A percentile compares a stretch with the other conserved stretches of the same genome.
These are phyloP conservation scores for Tephrocybe sp. DNA, from an alignment of 768 basidiomycete genomes.

Conservation along the genomic window DNA sequence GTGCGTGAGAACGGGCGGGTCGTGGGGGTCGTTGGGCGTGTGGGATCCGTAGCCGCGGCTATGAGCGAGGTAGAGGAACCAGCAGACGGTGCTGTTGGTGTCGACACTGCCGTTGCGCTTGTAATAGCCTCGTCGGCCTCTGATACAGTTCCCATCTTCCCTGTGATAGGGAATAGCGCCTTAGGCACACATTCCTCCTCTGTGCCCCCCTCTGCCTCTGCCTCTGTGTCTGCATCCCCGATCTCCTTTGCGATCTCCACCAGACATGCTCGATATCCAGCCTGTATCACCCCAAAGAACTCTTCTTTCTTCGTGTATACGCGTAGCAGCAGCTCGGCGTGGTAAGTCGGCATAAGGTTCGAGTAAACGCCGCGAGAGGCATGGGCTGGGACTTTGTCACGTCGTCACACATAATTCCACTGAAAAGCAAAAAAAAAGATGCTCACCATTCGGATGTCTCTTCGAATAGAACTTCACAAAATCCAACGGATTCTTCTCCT, in stretches of 20 bases:
- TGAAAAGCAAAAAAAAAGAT: neutral
- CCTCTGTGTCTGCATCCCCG: neutral
- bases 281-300: constrained; percentile 63
- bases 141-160: too few species aligned
- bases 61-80: too few species aligned
- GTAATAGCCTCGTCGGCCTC: too few species aligned
- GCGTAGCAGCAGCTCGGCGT: constrained; percentile 67
- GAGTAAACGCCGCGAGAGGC: constrained; percentile 61
- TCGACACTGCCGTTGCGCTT: too few species aligned
- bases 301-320: constrained; percentile 64
- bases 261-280: constrained; percentile 54
- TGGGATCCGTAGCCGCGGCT: too few species aligned
- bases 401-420: neutral
- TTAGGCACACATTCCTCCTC: too few species aligned
- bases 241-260: constrained; percentile 20
- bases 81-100: too few species aligned
- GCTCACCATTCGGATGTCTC: constrained; percentile 51
- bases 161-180: too few species aligned
- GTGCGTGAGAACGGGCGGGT: too few species aligned
- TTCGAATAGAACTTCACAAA: constrained; percentile 76
- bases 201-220: too few species aligned
- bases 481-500: constrained; percentile 64
- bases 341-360: constrained; percentile 57
- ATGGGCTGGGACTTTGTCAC: constrained; percentile 33
- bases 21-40: too few species aligned